These are phyloP conservation scores for Alnus glutinosa DNA, from an alignment of 306 rosid genomes.

Conservation along the genomic window DNA sequence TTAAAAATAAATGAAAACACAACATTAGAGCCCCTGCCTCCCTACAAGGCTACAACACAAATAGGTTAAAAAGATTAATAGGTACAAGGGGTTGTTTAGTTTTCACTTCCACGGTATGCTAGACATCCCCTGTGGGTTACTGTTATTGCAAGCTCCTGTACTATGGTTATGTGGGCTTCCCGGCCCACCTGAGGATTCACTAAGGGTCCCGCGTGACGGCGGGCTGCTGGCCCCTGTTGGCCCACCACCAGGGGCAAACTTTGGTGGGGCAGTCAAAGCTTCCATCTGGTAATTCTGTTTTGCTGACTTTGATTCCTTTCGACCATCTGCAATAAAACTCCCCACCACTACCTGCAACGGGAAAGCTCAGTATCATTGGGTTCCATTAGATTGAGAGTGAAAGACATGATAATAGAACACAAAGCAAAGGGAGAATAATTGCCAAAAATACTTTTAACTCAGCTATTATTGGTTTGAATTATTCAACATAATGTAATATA, in stretches of 20 bases:
- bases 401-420: too few species aligned
- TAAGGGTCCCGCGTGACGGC: slow-evolving; percentile 41
- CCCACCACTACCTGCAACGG: slow-evolving; percentile 58
- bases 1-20: slow-evolving; percentile 4
- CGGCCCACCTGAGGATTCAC: slow-evolving; percentile 53
- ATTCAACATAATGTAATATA: too few species aligned
- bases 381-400: neutral
- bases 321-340: slow-evolving; percentile 50
- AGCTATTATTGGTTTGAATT: neutral
- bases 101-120: slow-evolving; percentile 64
- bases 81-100: slow-evolving; percentile 1
- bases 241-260: slow-evolving; percentile 24
- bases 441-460: neutral
- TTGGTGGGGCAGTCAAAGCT: slow-evolving; percentile 22
- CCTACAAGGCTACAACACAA: slow-evolving; percentile 38
- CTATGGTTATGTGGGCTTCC: slow-evolving; percentile 46
- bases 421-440: too few species aligned
- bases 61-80: slow-evolving; percentile 4
- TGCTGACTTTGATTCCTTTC: slow-evolving; percentile 41
- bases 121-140: slow-evolving; percentile 48
- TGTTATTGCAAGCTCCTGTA: slow-evolving; percentile 49
- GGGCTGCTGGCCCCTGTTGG: slow-evolving; percentile 54
- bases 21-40: slow-evolving; percentile 12
- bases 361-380: neutral
- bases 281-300: slow-evolving; percentile 23